These are phyloP conservation scores for Leccinum rimulosum DNA, from an alignment of 768 basidiomycete species.

Conservation along the genomic window DNA sequence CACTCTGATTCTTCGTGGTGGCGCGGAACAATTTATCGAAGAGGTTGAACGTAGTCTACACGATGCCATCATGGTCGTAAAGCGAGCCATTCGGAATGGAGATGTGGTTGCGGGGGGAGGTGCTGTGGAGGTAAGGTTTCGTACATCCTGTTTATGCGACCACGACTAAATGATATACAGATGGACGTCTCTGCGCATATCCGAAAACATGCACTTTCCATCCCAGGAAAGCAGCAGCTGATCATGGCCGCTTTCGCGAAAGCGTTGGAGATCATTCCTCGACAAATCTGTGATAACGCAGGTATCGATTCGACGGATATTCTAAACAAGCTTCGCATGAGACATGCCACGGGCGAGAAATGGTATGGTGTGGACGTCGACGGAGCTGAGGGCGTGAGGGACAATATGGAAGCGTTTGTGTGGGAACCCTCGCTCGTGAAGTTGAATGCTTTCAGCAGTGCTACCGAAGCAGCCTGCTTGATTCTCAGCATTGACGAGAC, in stretches of 20 bases:
- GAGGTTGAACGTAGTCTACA: conserved; percentile 97
- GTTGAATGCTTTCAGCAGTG: conserved; percentile 91
- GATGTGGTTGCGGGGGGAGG: conserved; percentile 98
- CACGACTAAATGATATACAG: conserved; percentile 40
- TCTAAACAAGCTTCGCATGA: conserved; percentile 96
- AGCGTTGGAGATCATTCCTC: conserved; percentile 94
- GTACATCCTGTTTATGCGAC: not conserved
- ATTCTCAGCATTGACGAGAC: conserved; percentile 98
- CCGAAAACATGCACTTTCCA: conserved; percentile 84
- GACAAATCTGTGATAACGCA: conserved; percentile 98
- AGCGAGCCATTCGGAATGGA: conserved; percentile 92
- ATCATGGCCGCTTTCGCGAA: conserved; percentile 96
- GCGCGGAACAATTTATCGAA: conserved; percentile 98
- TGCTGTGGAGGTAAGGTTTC: conserved; percentile 77
- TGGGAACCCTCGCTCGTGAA: conserved; percentile 98
- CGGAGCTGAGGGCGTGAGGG: conserved; percentile 78
- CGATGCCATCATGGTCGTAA: conserved; percentile 99
- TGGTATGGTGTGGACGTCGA: conserved; percentile 98
- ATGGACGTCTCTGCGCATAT: conserved; percentile 98
- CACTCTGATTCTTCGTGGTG: conserved; percentile 90
- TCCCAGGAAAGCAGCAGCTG: conserved; percentile 93
- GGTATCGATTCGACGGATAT: conserved; percentile 97
- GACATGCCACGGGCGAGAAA: conserved; percentile 81
- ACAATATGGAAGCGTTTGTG: conserved; percentile 97
- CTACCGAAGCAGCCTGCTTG: conserved; percentile 93